Evolutionary conservation across 2,329 filamentous ascomycete genomes (phyloP).

Genomic region (Chaetomiaceae sp.): DNA sequence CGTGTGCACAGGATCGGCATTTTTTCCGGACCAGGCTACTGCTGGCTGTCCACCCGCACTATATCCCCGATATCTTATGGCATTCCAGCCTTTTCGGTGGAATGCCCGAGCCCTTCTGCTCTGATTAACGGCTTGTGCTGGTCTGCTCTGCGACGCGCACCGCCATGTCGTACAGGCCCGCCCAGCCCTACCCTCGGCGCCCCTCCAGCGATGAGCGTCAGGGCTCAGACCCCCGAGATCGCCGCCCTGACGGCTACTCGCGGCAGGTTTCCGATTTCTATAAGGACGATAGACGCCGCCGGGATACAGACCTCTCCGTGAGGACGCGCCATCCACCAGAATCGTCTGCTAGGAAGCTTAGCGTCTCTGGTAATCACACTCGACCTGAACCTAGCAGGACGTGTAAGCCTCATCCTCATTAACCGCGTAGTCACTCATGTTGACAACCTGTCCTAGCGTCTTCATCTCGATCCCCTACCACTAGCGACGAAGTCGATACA

Average conservation of each 20-base stretch:
- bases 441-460: constrained; percentile 4
- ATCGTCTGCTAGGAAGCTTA: neutral
- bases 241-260: constrained; percentile 8
- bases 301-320: constrained; percentile 1
- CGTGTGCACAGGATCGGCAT: too few relatives aligned
- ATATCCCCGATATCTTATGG: too few relatives aligned
- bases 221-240: constrained; percentile 9
- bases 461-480: neutral
- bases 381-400: neutral
- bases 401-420: constrained; percentile 1
- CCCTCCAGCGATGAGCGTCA: constrained; percentile 17
- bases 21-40: too few relatives aligned
- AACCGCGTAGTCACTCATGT: neutral
- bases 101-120: neutral
- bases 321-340: constrained; percentile 11
- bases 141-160: neutral
- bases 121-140: constrained; percentile 2
- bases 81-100: neutral
- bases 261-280: constrained; percentile 4
- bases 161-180: constrained; percentile 14
- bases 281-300: constrained; percentile 13
- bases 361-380: neutral
- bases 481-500: neutral
- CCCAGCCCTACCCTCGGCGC: constrained; percentile 18
- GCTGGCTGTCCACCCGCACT: too few relatives aligned